Base-by-base conservation (phyloP, 257 asterid genomes). In the Gentiana dahurica region DNA sequence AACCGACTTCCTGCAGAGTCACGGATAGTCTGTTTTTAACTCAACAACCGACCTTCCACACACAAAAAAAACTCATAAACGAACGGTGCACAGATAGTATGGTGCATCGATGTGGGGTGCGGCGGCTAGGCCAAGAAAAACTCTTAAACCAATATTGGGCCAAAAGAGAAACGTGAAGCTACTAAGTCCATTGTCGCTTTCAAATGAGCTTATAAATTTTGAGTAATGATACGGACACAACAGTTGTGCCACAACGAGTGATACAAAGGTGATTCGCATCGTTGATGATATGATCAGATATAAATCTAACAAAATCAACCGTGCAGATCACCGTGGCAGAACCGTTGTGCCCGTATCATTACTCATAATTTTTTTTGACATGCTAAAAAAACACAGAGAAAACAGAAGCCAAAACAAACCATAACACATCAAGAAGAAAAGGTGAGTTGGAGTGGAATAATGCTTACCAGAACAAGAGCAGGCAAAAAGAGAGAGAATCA, bases 391-490 rank as follows among this genome's bases (percentile, higher is more conserved):
- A 36, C 37, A 35, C 41, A 36, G 4, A 13, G 7, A 60, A 54
- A 32, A 15, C 24, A 61, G 44, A 61, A 52, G 46, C 37, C 43
- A 61, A 52, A n/a, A n/a, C n/a, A n/a, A n/a, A n/a, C n/a, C n/a
- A n/a, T n/a, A n/a, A n/a, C n/a, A n/a, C n/a, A 52, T 51, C n/a
- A 15, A 4, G 1, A 12, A n/a, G 8, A 3, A 46, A 33, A 12
- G 41, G 1, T 6, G 60, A 5, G 44, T 55, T 55, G 15, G 35
- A 38, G 65, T 34, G 13, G 24, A 58, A 36, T 49, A 6, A 13
- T 41, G 57, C 81, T 70, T 61, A 87, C 95, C 89, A 48, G 78
- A 61, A 59, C 77, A 73, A 63, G 65, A 60, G 68, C 54, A 55
- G 64, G 71, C 33, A 46, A 67, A 45, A 48, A 67, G 65, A 51